Evolutionary conservation across 2,329 filamentous ascomycete genomes (phyloP), one percentile per base, ranked within the genome.

Genomic region (Penicillium aurantiogriseum): DNA sequence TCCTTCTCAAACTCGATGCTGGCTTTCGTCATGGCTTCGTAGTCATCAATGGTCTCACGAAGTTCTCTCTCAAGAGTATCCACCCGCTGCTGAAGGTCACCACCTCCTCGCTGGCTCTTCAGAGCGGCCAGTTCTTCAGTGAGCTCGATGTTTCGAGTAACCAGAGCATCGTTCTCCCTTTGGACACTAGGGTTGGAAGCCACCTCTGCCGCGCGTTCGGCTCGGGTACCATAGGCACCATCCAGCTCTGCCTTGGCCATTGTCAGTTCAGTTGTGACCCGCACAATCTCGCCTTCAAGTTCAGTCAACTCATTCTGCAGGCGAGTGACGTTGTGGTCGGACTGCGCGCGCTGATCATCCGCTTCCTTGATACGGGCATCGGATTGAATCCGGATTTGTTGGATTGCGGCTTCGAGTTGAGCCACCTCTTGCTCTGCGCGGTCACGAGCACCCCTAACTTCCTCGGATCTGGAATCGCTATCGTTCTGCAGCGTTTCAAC

Each of bases 191-290:
- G 83, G 49, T 85, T 84, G 46, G 79, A 77, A 10, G 84, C 83
- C 11, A 83, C 83, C 69, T 88, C 85, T n/a, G 85, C 87, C 13
- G 86, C 86, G 33, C 88, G 84, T 70, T 90, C 81, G 10, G 85
- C 83, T 51, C 87, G 81, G n/a, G 82, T 84, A 40, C 94, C 94
- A 71, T 97, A 97, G 70, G 96, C 95, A 61, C 91, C 91, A 67
- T 96, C 94, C 27, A 97, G 89, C 74, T 97, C 93, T 52, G 92
- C 91, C 69, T 87, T 85, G 27, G 90, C 91, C 64, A 97, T 88
- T n/a, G 93, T 95, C 42, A 97, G 83, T 78, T 97, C 88, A 2
- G 87, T 90, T 36, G 86, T 86, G 6, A 88, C 78, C 51, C 84
- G 80, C 4, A 88, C 85, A 50, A 89, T 80, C 67, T 89, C 84